Conservation (phyloP, 345 rosid species). For the Acer campestre region DNA sequence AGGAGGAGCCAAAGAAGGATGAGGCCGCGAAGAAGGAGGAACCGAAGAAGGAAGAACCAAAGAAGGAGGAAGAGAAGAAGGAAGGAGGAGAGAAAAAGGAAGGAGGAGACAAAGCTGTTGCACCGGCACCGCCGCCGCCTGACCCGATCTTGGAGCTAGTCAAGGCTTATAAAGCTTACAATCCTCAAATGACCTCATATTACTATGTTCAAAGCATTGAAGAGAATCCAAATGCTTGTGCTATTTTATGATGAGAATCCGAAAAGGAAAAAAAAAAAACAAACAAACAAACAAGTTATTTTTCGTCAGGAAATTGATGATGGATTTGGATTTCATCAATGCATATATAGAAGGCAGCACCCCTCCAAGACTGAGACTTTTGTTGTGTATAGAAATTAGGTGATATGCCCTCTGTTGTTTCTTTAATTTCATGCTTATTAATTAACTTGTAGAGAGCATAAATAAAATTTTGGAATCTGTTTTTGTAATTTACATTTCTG, state of each 20-base stretch:
- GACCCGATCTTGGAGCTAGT: constrained; percentile 75
- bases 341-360: constrained; percentile 21
- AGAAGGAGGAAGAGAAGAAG: constrained; percentile 33
- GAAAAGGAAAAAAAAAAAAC: too few species aligned
- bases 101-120: constrained; percentile 23
- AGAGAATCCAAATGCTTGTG: constrained; percentile 95
- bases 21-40: constrained; percentile 61
- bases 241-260: constrained; percentile 42
- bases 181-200: constrained; percentile 70
- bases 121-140: constrained; percentile 35
- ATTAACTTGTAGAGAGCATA: constrained; percentile 26
- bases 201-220: constrained; percentile 87
- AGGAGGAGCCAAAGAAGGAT: constrained; percentile 52
- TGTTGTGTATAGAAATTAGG: constrained; percentile 28
- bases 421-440: constrained; percentile 3
- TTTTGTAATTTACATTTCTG: too few species aligned
- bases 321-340: constrained; percentile 32
- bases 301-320: constrained; percentile 17
- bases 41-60: constrained; percentile 28
- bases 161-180: constrained; percentile 78
- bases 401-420: constrained; percentile 17
- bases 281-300: not conserved
- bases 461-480: constrained; percentile 24
- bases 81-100: constrained; percentile 47
- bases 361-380: constrained; percentile 16